Evolutionary conservation across 2,329 filamentous ascomycete genomes (phyloP), one percentile per base, ranked within the genome.

Genomic region (Rhexocercosporidium sp.): DNA sequence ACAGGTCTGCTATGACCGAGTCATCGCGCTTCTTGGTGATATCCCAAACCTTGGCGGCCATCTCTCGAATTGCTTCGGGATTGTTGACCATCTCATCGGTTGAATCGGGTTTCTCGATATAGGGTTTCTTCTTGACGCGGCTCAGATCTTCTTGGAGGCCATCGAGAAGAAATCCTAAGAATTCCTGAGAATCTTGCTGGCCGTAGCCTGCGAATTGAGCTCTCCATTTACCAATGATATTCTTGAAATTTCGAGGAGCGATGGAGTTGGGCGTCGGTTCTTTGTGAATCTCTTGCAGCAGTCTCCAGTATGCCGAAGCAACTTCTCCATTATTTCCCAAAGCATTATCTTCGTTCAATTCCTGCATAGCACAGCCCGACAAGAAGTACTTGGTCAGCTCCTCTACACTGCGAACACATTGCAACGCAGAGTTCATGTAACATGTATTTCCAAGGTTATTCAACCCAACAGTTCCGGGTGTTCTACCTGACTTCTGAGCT

Each of bases 351-450:
- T 87, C 84, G 78, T 99, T 99, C 72, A 98, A 85, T 75, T 99
- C 95, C 61, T 85, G 82, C 74, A 91, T 88, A 80, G 92, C 94
- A 69, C 90, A 86, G 67, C 89, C 86, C 60, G 87, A 84, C 59
- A 97, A 80, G 79, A 99, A 98, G 79, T 97, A 99, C 75, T 94
- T 90, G 5, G 93, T 95, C 70, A 99, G 82, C 79, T 99, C 96
- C 76, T 97, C 93, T 0, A 97, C 94, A 73, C 93, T 96, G 60
- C 95, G 90, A 61, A 99, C 88, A 78, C 96, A 99, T 78, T 99
- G 96, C 64, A 98, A 83, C 11, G 96, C 96, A 25, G 95, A 97
- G 79, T 98, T 98, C 94, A 98, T 97, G 81, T 99, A 99, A 80
- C 96, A 99, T 0, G 96, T 98, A 76, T 99, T 99, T 59, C 96